phyloP scores from a whole-genome alignment of 768 basidiomycete genomes.

The Russula dissimulans region DNA sequence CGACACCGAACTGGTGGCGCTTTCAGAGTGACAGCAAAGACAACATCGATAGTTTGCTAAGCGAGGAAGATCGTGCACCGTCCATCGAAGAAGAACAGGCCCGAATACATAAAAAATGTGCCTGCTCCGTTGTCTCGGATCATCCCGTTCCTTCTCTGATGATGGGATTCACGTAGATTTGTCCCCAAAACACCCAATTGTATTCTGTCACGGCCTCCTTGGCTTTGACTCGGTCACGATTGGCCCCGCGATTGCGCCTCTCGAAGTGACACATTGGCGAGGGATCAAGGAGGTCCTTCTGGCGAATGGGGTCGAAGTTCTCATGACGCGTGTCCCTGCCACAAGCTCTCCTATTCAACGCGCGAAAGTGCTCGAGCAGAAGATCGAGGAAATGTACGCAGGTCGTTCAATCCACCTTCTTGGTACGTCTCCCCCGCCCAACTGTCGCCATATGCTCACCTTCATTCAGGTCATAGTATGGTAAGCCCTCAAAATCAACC shows the following conservation, averaged over 20 bases:
- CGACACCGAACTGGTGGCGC: constrained; percentile 36
- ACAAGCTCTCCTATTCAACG: constrained; percentile 83
- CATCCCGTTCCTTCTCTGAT: background rate
- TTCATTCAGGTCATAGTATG: constrained; percentile 61
- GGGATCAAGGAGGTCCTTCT: constrained; percentile 92
- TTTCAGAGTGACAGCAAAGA: constrained; percentile 41
- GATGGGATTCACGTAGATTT: constrained; percentile 41
- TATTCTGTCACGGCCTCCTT: constrained; percentile 93
- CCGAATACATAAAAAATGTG: constrained; percentile 51
- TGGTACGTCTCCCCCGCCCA: constrained; percentile 31
- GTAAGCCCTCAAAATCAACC: constrained; percentile 29
- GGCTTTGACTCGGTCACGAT: constrained; percentile 84
- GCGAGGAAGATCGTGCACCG: constrained; percentile 45
- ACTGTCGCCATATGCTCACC: background rate
- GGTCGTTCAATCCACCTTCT: constrained; percentile 85
- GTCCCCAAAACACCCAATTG: constrained; percentile 72
- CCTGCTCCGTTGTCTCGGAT: constrained; percentile 21
- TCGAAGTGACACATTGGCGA: constrained; percentile 92
- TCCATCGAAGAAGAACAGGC: constrained; percentile 39
- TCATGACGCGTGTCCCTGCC: constrained; percentile 90
- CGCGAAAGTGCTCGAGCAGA: constrained; percentile 80
- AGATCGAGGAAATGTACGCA: constrained; percentile 70
- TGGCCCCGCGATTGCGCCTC: constrained; percentile 62
- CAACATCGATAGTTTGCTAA: constrained; percentile 36
- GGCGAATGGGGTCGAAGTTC: constrained; percentile 78